Base-by-base conservation (phyloP, 2,329 filamentous ascomycete genomes). In the Dactylonectria macrodidyma region DNA sequence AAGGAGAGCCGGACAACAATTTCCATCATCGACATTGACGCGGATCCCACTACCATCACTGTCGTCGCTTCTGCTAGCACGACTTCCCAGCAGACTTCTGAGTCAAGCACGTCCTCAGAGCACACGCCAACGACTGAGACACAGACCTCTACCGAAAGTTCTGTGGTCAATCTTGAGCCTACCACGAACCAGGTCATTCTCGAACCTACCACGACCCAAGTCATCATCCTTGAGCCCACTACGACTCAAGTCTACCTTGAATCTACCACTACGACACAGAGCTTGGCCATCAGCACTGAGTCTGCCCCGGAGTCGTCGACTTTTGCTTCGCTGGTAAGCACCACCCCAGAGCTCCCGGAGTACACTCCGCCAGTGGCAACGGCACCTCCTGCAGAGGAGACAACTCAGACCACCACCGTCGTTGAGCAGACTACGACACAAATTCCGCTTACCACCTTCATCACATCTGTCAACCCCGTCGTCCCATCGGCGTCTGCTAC, bases 1-100 rank as follows among this genome's bases (percentile, higher is more conserved):
- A 73, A 77, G 22, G 63, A 73, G 7, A 68, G 76, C 33, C 73
- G 77, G 3, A 80, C 73, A 9, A 81, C 78, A 11, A 72, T 81
- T 38, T 78, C 78, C 19, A 62, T 81, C 54, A 73, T 81, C 54
- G 74, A 79, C 58, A 67, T 80, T 41, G 55, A 63, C 7, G 70
- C 70, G 1, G 72, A 73, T 1, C 66, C 62, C 26, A 57, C 67
- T 30, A 77, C 77, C 11, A 70, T 73, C 8, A 77, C 76, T 8
- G 54, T 80, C 30, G 77, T 76, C 10, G 76, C 81, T 5, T 9
- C 66, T n/a, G 47, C 72, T 4, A 61, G 58, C 41, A 34, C 65
- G 26, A 64, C 71, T 48, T 12, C 59, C 9, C 33, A 63, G 12
- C 36, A 67, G 36, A 50, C 34, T 5, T 47, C 24, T 9, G 24